phyloP scores from a whole-genome alignment of 768 basidiomycete genomes.

The Agaricus blazei region DNA sequence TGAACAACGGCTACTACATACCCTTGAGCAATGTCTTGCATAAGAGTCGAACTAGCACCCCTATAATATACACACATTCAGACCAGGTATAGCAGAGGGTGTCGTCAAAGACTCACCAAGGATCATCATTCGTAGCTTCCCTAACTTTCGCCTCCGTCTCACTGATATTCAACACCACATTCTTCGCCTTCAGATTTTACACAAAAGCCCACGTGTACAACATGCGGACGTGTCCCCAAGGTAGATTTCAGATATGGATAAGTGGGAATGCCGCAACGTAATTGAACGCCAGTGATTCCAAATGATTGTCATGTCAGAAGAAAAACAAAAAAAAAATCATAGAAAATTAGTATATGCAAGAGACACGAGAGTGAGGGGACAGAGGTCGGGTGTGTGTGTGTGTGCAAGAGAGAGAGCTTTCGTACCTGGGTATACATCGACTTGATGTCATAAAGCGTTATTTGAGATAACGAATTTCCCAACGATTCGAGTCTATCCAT shows the following conservation, averaged over 20 bases:
- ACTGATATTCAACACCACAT: constrained; percentile 91
- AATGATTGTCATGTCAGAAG: too few relatives aligned
- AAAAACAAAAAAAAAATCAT: too few relatives aligned
- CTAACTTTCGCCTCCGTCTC: constrained; percentile 79
- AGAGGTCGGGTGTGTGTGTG: too few relatives aligned
- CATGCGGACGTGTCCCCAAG: too few relatives aligned
- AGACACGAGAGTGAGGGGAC: too few relatives aligned
- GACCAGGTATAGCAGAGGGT: too few relatives aligned
- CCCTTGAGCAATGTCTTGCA: constrained; percentile 99
- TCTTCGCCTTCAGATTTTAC: constrained; percentile 65
- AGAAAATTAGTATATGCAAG: too few relatives aligned
- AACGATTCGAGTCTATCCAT: constrained; percentile 84
- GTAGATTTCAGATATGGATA: too few relatives aligned
- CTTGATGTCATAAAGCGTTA: constrained; percentile 93
- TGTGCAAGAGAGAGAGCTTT: neutral
- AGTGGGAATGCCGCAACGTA: too few relatives aligned
- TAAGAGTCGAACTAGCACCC: constrained; percentile 96
- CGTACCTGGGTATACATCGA: constrained; percentile 87
- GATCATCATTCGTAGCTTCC: constrained; percentile 97
- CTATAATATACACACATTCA: constrained; percentile 31
- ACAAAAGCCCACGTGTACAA: too few relatives aligned
- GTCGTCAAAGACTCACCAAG: constrained; percentile 42
- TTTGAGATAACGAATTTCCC: constrained; percentile 67
- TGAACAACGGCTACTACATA: constrained; percentile 22
- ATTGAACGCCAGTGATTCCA: too few relatives aligned